A percentile compares a stretch with the other conserved stretches of the same genome.
phyloP scores from a whole-genome alignment of 2,329 filamentous ascomycete species.

The Xylaria sp. region DNA sequence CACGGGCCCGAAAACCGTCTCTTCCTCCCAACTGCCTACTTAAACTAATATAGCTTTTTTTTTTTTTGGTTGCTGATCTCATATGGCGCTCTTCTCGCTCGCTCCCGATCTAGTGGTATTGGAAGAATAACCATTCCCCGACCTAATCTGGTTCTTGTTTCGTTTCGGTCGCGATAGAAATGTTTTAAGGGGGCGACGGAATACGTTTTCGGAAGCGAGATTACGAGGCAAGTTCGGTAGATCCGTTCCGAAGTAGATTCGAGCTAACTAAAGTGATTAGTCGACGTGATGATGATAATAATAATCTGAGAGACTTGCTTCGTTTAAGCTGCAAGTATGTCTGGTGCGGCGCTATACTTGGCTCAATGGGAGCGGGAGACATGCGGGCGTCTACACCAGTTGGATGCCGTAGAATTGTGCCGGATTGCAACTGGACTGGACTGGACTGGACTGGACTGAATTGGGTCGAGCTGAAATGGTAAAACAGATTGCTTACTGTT shows the following conservation, averaged over 20 bases:
- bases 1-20: background rate
- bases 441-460: background rate
- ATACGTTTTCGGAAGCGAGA: constrained; percentile 2
- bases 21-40: background rate
- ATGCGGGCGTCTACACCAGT: background rate
- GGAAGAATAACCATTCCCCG: background rate
- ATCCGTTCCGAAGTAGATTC: background rate
- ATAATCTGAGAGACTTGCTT: constrained; percentile 38
- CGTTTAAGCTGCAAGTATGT: background rate
- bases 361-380: background rate
- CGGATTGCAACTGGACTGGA: background rate
- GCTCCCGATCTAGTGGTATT: background rate
- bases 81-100: background rate
- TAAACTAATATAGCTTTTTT: background rate
- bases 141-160: background rate
- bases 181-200: constrained; percentile 7
- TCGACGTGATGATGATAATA: too few relatives aligned
- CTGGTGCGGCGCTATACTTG: background rate
- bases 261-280: background rate
- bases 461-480: background rate
- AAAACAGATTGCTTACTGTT: constrained; percentile 5
- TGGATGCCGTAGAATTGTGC: background rate
- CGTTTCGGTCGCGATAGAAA: background rate
- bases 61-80: constrained; percentile 16
- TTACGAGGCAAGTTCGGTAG: background rate